These are phyloP conservation scores for Ophiostoma montium DNA, from an alignment of 2,329 filamentous ascomycete species.

Conservation along the genomic window DNA sequence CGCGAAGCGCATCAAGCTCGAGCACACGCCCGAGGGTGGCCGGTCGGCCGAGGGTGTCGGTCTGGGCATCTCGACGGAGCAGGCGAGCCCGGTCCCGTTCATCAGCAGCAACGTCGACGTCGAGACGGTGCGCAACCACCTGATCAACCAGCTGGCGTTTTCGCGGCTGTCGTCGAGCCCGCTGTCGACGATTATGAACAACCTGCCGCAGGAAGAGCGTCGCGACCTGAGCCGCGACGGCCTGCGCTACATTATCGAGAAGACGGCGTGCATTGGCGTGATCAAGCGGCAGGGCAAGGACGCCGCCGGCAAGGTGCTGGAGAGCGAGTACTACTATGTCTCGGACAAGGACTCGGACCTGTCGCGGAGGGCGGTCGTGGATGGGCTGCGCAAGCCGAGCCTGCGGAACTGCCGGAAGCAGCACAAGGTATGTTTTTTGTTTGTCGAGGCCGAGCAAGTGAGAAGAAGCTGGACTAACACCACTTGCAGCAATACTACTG, in stretches of 20 bases:
- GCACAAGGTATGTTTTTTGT: constrained; percentile 62
- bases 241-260: constrained; percentile 58
- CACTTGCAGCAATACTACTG: constrained; percentile 8
- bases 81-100: not conserved
- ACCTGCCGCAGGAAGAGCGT: constrained; percentile 58
- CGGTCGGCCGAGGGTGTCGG: constrained; percentile 8
- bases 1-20: not conserved
- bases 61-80: constrained; percentile 14
- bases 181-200: constrained; percentile 74
- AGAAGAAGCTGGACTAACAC: not conserved
- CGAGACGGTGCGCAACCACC: constrained; percentile 59
- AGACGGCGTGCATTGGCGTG: constrained; percentile 68
- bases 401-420: constrained; percentile 83
- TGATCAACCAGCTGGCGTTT: constrained; percentile 89
- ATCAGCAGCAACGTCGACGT: constrained; percentile 22
- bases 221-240: constrained; percentile 44
- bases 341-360: constrained; percentile 74
- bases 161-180: constrained; percentile 86
- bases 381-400: constrained; percentile 77
- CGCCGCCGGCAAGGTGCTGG: constrained; percentile 79
- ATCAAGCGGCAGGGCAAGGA: constrained; percentile 89
- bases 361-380: constrained; percentile 65
- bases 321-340: constrained; percentile 96
- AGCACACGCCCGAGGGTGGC: constrained; percentile 1
- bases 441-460: not conserved